Evolutionary conservation across 306 rosid genomes (phyloP), one percentile per base, ranked within the genome.

Genomic region (Sechiopsis laciniata): DNA sequence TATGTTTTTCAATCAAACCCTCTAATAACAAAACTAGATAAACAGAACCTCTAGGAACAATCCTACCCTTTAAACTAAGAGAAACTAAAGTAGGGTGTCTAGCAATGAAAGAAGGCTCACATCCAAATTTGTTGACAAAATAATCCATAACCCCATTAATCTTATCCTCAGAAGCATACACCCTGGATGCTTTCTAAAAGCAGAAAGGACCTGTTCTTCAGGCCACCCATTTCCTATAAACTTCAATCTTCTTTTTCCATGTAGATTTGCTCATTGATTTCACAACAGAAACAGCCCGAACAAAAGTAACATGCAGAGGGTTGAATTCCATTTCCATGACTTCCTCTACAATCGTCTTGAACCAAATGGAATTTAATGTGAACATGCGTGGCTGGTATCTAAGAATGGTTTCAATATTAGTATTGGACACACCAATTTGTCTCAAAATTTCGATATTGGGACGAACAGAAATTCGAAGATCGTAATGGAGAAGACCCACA

Each of bases 211-310:
- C 5, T 75, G 78, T 8, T 83, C 87, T 14, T 88, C 83, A 5
- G 84, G 70, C 83, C 82, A 90, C 15, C 91, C 89, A 90, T 29
- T 35, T 82, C 75, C 71, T 86, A 40, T 12, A 90, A 37, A 46
- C 54, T 4, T 68, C 69, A 8, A 85, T 60, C 67, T 83, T 88
- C 3, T 69, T 75, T 6, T 66, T 73, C 93, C 88, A 86, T 4
- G 35, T 67, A 26, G 81, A 46, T 75, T 83, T 64, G 4, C 51
- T 72, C 55, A 81, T 12, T 2, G 60, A 4, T 13, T n/a, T 12
- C 69, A 77, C 65, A 15, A 82, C 84, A 8, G n/a, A 2, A 55
- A 85, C 50, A 0, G 90, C 96, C 0, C 16, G 0, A 5, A 11
- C 6, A 59, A 88, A 87, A 8, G 22, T 17, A 2, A 24, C 0